Evolutionary conservation across 768 basidiomycete genomes (phyloP).

Genomic region (Fomitopsis serialis): DNA sequence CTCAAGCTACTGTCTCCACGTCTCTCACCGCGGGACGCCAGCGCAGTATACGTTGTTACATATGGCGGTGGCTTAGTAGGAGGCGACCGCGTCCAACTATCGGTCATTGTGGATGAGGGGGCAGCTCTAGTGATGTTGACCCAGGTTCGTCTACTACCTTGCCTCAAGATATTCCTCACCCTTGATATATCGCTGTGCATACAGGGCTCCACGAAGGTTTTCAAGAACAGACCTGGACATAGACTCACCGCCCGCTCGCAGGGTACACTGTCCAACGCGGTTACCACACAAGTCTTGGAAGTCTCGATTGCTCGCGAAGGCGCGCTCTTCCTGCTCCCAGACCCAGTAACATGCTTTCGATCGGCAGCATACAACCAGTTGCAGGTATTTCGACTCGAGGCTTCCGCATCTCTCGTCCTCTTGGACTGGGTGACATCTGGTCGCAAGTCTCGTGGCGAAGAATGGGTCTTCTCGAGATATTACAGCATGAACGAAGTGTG

Average conservation of each 20-base stretch:
- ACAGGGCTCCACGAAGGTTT: slow-evolving; percentile 93
- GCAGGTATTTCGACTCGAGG: slow-evolving; percentile 70
- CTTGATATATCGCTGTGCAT: not conserved
- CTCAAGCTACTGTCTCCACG: slow-evolving; percentile 82
- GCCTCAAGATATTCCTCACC: too few relatives aligned
- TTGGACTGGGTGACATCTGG: slow-evolving; percentile 95
- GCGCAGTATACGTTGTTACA: slow-evolving; percentile 71
- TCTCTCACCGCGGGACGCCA: slow-evolving; percentile 43
- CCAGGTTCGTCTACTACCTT: slow-evolving; percentile 49
- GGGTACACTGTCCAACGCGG: slow-evolving; percentile 11
- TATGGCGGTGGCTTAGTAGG: slow-evolving; percentile 93
- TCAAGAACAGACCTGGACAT: slow-evolving; percentile 68
- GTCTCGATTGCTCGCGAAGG: slow-evolving; percentile 48
- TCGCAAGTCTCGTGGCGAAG: slow-evolving; percentile 74
- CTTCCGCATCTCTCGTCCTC: slow-evolving; percentile 58
- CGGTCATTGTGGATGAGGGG: slow-evolving; percentile 51
- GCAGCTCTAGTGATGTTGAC: slow-evolving; percentile 72
- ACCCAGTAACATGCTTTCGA: slow-evolving; percentile 91
- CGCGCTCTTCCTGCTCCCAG: slow-evolving; percentile 77
- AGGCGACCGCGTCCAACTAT: slow-evolving; percentile 68
- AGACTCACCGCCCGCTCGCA: slow-evolving; percentile 35
- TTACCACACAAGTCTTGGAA: slow-evolving; percentile 61
- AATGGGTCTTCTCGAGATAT: slow-evolving; percentile 86
- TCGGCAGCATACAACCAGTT: slow-evolving; percentile 77
- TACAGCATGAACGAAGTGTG: slow-evolving; percentile 82